phyloP scores from a whole-genome alignment of 352 stramenopile genomes.

The Pythium biforme region DNA sequence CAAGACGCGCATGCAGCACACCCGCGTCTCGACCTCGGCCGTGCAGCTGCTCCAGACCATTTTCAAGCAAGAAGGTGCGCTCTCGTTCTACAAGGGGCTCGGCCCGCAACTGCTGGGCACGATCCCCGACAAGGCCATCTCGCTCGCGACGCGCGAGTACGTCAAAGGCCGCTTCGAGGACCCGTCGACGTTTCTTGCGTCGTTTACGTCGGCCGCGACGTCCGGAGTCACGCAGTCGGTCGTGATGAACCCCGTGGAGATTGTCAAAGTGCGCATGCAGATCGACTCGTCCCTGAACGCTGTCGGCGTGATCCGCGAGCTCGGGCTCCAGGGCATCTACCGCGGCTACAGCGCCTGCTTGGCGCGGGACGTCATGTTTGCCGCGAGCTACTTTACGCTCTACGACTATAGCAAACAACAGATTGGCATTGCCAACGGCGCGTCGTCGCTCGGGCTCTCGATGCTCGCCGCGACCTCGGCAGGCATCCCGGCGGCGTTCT shows the following conservation, averaged over 20 bases:
- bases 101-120: slow-evolving; percentile 70
- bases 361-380: slow-evolving; percentile 70
- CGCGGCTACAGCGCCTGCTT: slow-evolving; percentile 73
- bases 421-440: slow-evolving; percentile 59
- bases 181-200: slow-evolving; percentile 70
- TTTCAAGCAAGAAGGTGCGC: slow-evolving; percentile 55
- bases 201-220: slow-evolving; percentile 59
- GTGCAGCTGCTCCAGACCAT: slow-evolving; percentile 57
- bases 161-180: slow-evolving; percentile 76
- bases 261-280: slow-evolving; percentile 84
- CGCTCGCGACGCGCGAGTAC: slow-evolving; percentile 73
- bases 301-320: slow-evolving; percentile 51
- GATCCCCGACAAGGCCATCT: slow-evolving; percentile 80
- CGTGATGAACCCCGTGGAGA: slow-evolving; percentile 84
- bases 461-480: slow-evolving; percentile 70
- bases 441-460: slow-evolving; percentile 61
- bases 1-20: slow-evolving; percentile 86
- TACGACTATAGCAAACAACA: slow-evolving; percentile 73
- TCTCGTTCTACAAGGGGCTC: slow-evolving; percentile 80
- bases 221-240: slow-evolving; percentile 73
- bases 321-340: slow-evolving; percentile 67
- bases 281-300: slow-evolving; percentile 69
- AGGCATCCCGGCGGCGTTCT: slow-evolving; percentile 69
- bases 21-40: slow-evolving; percentile 50
- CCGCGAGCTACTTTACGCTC: slow-evolving; percentile 76